Percentiles rank a stretch among this genome's conserved stretches.
Evolutionary conservation across 345 rosid genomes (phyloP).

Genomic region (Melaleuca alternifolia): DNA sequence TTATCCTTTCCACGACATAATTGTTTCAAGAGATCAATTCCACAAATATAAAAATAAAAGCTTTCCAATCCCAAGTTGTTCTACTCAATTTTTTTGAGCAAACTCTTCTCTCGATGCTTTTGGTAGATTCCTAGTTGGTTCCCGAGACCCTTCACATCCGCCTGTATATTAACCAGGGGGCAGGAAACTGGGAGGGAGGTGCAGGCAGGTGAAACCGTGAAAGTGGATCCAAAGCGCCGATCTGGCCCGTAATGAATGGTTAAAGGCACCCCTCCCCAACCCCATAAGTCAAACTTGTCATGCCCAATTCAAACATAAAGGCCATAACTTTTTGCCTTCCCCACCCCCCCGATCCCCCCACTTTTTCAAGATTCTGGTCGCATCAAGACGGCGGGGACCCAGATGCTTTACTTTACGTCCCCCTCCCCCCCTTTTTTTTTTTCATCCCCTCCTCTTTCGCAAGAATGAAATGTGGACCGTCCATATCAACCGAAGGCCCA

Average conservation of each 20-base stretch:
- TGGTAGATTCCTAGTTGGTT: neutral
- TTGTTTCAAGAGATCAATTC: neutral
- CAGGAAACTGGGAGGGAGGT: neutral
- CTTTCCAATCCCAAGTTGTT: neutral
- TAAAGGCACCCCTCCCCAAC: neutral
- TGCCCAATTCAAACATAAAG: neutral
- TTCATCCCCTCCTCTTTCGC: neutral
- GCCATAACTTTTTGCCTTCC: neutral
- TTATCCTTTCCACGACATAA: neutral
- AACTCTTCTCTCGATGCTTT: neutral
- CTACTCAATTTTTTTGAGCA: neutral
- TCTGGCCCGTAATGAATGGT: neutral
- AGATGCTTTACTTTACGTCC: neutral
- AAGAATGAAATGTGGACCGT: neutral
- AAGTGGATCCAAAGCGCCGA: neutral
- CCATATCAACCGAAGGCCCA: neutral
- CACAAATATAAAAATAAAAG: neutral
- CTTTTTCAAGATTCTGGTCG: neutral
- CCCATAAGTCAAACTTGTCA: neutral
- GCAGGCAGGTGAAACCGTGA: neutral
- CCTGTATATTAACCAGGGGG: neutral
- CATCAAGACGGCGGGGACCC: neutral
- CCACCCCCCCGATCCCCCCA: neutral
- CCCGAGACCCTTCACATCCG: neutral
- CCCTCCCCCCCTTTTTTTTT: neutral